Conservation (phyloP, 164 flowering plant genomes). For the Pachysandra terminalis region DNA sequence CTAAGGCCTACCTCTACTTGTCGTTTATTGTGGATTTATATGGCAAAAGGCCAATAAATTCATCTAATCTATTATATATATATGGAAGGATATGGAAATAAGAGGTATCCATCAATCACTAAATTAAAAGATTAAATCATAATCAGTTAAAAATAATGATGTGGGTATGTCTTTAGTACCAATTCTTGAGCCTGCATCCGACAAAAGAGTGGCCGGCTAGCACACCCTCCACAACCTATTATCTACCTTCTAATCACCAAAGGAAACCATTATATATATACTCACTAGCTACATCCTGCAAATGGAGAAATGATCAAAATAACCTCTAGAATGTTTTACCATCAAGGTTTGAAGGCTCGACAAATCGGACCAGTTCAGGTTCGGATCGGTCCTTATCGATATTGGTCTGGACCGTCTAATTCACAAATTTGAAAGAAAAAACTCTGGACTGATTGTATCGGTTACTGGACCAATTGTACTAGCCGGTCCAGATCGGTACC, state of each 20-base stretch:
- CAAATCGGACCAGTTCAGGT: no score
- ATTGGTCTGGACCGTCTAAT: no score
- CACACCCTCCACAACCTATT: constrained; percentile 50
- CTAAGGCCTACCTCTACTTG: no score
- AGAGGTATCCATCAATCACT: constrained; percentile 31
- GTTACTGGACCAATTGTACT: no score
- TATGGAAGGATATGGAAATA: constrained; percentile 10
- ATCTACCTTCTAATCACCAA: constrained; percentile 16
- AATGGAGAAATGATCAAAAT: neutral
- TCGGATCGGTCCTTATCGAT: no score
- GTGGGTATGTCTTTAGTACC: constrained; percentile 25
- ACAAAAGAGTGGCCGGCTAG: constrained; percentile 61
- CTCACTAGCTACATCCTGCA: no score
- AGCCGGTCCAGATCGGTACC: no score
- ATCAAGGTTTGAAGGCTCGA: no score
- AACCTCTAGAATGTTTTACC: no score
- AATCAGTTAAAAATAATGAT: constrained; percentile 10
- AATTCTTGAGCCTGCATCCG: constrained; percentile 25
- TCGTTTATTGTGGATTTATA: constrained; percentile 18
- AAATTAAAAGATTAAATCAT: constrained; percentile 16
- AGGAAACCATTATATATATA: neutral
- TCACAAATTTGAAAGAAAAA: no score
- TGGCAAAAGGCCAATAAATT: constrained; percentile 11
- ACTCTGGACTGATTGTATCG: no score
- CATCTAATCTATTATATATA: constrained; percentile 6